Base-by-base conservation (phyloP, 805 yeast genomes). In the Tetrapisispora pingtungensis region DNA sequence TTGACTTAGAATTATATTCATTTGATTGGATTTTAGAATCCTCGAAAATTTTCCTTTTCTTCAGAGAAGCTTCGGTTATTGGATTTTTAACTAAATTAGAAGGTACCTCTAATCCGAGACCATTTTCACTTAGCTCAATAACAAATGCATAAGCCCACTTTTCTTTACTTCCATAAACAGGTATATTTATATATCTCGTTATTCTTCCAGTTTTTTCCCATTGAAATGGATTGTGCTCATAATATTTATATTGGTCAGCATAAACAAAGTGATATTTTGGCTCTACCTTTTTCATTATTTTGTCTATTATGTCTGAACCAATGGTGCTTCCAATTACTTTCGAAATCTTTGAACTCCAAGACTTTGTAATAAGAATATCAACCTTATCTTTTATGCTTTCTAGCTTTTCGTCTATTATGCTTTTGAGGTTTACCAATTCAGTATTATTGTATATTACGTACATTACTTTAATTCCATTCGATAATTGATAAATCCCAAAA, bases 141-240 rank as follows among this genome's bases (percentile, higher is more conserved):
- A 69, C 70, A 49, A 84, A 84, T 0, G 94, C 95, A 64, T 85
- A 86, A 49, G 78, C 80, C 89, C 90, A 86, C 57, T 73, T 75
- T 3, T 66, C 64, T 10, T 70, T 69, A 2, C 74, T 65, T 0
- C 80, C 82, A 58, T 70, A 81, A 40, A 70, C 68, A 0, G 77
- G 83, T 40, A 85, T 58, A 56, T 87, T 78, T 14, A 85, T 72
- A 52, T 82, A 81, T 42, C 94, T 67, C 0, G 87, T 75, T 1
- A 71, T 55, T 13, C 69, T 54, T 0, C 62, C 68, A 6, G 56
- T 45, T 3, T 65, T 68, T 17, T 62, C 61, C 86, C 86, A 81
- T 42, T 65, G 50, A 55, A 84, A 79, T 1, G 86, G 79, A 19
- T 64, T 57, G 46, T 75, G 64, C 53, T 84, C 87, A 49, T 68